phyloP scores from a whole-genome alignment of 768 basidiomycete species.

The Calocera cornea region DNA sequence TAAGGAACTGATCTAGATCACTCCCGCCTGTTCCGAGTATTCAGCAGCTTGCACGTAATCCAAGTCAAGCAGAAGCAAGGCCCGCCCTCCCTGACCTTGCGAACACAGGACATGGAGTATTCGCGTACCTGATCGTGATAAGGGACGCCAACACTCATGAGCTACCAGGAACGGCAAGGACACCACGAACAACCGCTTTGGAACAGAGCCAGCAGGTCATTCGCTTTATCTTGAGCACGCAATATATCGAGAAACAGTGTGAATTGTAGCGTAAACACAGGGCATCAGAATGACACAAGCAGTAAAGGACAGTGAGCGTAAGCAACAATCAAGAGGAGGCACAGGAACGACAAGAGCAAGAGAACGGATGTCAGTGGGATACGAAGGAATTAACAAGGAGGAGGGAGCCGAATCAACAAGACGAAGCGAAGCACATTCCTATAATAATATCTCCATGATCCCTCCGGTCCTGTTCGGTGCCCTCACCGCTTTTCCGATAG shows the following conservation, averaged over 20 bases:
- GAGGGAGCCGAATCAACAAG: neutral
- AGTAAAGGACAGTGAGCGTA: neutral
- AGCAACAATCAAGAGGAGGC: neutral
- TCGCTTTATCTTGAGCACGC: neutral
- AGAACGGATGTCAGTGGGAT: neutral
- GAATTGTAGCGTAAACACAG: constrained; percentile 1
- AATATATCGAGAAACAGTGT: neutral
- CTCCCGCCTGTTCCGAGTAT: too few relatives aligned
- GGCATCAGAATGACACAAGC: neutral
- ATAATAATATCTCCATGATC: neutral
- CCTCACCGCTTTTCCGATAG: neutral
- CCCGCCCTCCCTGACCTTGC: too few relatives aligned
- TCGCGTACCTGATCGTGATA: too few relatives aligned
- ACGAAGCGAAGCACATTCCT: neutral
- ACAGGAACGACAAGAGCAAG: neutral
- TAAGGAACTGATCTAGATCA: too few relatives aligned
- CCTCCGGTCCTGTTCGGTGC: neutral
- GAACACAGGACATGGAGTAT: too few relatives aligned
- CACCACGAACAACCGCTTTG: too few relatives aligned
- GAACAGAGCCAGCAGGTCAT: too few relatives aligned
- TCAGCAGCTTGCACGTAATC: too few relatives aligned
- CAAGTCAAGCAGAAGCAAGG: too few relatives aligned
- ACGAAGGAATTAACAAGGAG: neutral
- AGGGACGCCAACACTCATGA: too few relatives aligned
- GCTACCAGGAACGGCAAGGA: too few relatives aligned